Base-by-base conservation (phyloP, 2,329 filamentous ascomycete species). In the Cordyceps fumosorosea region DNA sequence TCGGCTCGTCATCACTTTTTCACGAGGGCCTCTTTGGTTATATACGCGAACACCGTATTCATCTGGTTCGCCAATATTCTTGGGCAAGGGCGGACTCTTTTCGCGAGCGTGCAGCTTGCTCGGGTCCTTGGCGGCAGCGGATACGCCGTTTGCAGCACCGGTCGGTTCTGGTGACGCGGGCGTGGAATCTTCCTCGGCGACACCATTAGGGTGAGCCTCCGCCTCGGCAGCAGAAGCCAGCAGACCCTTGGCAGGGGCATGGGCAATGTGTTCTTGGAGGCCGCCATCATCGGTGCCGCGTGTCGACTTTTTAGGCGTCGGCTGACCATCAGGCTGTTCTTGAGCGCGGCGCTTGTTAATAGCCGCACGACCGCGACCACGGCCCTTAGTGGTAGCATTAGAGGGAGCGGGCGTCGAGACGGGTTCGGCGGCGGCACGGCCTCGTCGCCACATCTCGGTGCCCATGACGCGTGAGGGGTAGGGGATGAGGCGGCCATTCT, bases 321-420 rank as follows among this genome's bases (percentile, higher is more conserved):
- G 78, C 65, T 81, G 78, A 24, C 76, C 78, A 22, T 83, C 81
- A 1, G 75, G 76, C 64, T 80, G 78, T 32, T 78, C 79, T 16
- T 77, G 78, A 6, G 81, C 78, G 67, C 78, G 82, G 26, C 82
- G 79, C 73, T 84, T 85, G 64, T 68, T 71, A 59, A 68, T 69
- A 40, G 69, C 73, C n/a, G 47, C 16, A 42, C 69, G 74, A 52
- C 67, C 75, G 67, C 66, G 70, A 57, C 70, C 75, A 70, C 69
- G 71, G 67, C 63, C 69, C 64, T 66, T 74, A 65, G 65, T 68
- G 42, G 69, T 66, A 32, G 70, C 60, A n/a, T 66, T 60, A 34
- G 65, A 64, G 45, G 68, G 66, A 16, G 69, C 66, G 42, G 69
- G 68, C 26, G 70, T 73, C 60, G 72, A 75, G 60, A 75, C 70